A percentile compares a stretch with the other conserved stretches of the same genome.
phyloP scores from a whole-genome alignment of 345 rosid species.

The Corchorus olitorius region DNA sequence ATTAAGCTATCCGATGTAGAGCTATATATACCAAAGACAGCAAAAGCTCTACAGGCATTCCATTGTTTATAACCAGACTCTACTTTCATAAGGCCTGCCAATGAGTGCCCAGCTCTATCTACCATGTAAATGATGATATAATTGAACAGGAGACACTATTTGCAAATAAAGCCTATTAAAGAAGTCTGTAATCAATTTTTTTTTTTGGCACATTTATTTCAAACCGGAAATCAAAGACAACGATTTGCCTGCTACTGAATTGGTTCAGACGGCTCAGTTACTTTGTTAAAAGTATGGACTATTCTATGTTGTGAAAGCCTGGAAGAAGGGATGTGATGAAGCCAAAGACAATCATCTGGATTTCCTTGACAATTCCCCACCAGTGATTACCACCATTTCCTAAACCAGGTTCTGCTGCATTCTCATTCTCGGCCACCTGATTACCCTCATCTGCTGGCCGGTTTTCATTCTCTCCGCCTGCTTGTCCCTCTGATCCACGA shows the following conservation, averaged over 20 bases:
- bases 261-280: neutral
- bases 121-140: too few species aligned
- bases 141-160: too few species aligned
- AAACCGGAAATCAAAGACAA: neutral
- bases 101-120: neutral
- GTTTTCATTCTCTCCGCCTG: constrained; percentile 69
- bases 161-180: too few species aligned
- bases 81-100: neutral
- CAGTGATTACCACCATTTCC: constrained; percentile 68
- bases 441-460: constrained; percentile 46
- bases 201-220: constrained; percentile 17
- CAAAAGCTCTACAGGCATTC: neutral
- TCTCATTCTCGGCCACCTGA: constrained; percentile 60
- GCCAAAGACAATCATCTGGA: constrained; percentile 95
- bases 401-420: constrained; percentile 41
- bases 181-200: neutral
- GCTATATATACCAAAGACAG: too few species aligned
- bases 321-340: constrained; percentile 97
- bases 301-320: constrained; percentile 92
- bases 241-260: neutral
- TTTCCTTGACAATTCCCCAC: constrained; percentile 98
- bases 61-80: neutral
- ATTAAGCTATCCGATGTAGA: too few species aligned
- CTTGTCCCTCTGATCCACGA: constrained; percentile 56
- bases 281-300: constrained; percentile 26